A percentile compares a stretch with the other conserved stretches of the same genome.
phyloP scores from a whole-genome alignment of 176 grass and related monocot genomes.

The Lolium perenne region DNA sequence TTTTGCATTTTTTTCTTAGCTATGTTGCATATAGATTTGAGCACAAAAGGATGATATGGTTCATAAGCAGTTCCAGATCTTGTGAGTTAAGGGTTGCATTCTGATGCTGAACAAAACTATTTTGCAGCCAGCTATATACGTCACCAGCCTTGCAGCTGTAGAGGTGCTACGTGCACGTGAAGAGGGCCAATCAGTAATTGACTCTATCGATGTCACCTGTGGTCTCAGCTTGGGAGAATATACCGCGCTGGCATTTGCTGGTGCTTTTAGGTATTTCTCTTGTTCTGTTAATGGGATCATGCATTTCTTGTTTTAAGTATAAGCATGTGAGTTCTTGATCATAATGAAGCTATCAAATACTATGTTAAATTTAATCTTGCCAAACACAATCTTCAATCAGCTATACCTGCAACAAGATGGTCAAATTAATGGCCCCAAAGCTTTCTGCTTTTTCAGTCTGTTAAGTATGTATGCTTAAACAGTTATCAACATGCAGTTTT shows the following conservation, averaged over 20 bases:
- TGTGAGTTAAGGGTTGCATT: not conserved
- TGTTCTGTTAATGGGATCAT: not conserved
- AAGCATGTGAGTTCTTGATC: not conserved
- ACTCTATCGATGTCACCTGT: constrained; percentile 87
- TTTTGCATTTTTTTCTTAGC: constrained; percentile 1
- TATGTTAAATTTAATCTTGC: not conserved
- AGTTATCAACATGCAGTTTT: constrained; percentile 65
- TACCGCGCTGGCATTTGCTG: constrained; percentile 91
- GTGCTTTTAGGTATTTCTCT: constrained; percentile 86
- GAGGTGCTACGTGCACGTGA: constrained; percentile 79
- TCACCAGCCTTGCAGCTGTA: constrained; percentile 91
- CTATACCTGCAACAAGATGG: constrained; percentile 12
- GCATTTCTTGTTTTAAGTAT: not conserved
- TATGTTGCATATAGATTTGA: not conserved
- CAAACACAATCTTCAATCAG: not conserved
- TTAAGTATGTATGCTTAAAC: constrained; percentile 35
- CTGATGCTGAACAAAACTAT: constrained; percentile 36
- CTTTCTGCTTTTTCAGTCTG: not conserved
- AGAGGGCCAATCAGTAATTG: constrained; percentile 74
- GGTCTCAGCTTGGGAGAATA: constrained; percentile 98
- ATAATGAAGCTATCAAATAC: not conserved
- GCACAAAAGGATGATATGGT: not conserved
- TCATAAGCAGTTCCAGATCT: not conserved
- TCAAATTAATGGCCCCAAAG: not conserved
- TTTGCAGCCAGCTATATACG: constrained; percentile 96